These are phyloP conservation scores for Conringia planisiliqua DNA, from an alignment of 345 rosid species.

Conservation along the genomic window DNA sequence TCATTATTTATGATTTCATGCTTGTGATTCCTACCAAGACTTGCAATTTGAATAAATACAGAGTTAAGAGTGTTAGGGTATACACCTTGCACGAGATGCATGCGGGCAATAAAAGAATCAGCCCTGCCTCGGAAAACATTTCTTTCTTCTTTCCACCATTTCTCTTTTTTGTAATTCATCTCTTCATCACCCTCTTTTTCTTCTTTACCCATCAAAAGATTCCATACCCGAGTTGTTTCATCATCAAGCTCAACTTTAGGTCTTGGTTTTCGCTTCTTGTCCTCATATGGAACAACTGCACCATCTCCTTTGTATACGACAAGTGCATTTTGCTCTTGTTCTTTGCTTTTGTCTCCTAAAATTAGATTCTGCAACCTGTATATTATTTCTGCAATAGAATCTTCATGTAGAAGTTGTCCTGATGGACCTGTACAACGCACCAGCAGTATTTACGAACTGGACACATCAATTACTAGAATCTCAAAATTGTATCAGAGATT, in stretches of 20 bases:
- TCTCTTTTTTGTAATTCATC: constrained; percentile 49
- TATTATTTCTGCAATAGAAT: constrained; percentile 45
- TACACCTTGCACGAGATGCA: constrained; percentile 97
- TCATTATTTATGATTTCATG: neutral
- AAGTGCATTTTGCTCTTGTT: constrained; percentile 53
- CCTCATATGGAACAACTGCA: constrained; percentile 53
- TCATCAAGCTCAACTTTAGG: constrained; percentile 90
- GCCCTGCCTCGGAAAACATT: constrained; percentile 71
- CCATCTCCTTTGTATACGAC: constrained; percentile 59
- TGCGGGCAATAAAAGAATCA: constrained; percentile 82
- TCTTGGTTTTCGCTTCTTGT: constrained; percentile 59
- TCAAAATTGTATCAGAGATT: constrained; percentile 8
- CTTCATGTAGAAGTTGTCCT: constrained; percentile 24
- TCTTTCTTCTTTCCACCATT: constrained; percentile 90
- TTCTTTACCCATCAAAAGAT: constrained; percentile 78
- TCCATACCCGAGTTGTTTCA: constrained; percentile 85
- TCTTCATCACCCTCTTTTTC: constrained; percentile 45
- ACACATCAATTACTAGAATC: constrained; percentile 22
- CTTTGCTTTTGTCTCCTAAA: constrained; percentile 40
- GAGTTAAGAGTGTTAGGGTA: neutral
- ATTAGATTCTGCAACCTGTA: constrained; percentile 43
- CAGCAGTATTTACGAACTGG: constrained; percentile 1
- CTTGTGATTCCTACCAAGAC: neutral
- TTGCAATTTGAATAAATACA: neutral
- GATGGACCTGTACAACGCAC: constrained; percentile 35